phyloP scores from a whole-genome alignment of 768 basidiomycete species.

The Phylloporus arenicola region DNA sequence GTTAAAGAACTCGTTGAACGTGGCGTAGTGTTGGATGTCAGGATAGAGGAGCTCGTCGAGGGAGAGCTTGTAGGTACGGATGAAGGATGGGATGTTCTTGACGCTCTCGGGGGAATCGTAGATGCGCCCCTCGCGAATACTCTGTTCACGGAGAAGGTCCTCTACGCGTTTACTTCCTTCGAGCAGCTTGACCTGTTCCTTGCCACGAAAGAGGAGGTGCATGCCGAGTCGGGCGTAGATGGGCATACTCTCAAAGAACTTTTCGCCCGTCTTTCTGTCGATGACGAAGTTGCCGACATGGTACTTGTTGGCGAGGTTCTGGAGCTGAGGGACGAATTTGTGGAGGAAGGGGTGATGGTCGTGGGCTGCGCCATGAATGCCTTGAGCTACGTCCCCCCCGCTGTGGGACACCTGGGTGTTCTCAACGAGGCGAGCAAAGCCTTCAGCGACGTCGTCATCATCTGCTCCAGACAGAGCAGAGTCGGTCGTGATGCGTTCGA shows the following conservation, averaged over 20 bases:
- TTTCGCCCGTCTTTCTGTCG: slow-evolving; percentile 42
- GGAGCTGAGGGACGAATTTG: slow-evolving; percentile 49
- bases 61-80: slow-evolving; percentile 50
- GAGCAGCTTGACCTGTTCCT: slow-evolving; percentile 44
- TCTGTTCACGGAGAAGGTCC: slow-evolving; percentile 48
- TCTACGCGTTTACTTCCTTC: slow-evolving; percentile 44
- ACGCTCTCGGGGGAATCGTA: slow-evolving; percentile 51
- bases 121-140: slow-evolving; percentile 49
- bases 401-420: slow-evolving; percentile 10
- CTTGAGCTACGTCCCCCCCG: slow-evolving; percentile 15
- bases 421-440: slow-evolving; percentile 18
- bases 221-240: slow-evolving; percentile 66
- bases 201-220: slow-evolving; percentile 69
- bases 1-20: slow-evolving; percentile 76
- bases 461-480: slow-evolving; percentile 16
- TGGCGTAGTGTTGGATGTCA: slow-evolving; percentile 54
- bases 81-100: slow-evolving; percentile 50
- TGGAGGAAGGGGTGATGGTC: slow-evolving; percentile 36
- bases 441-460: slow-evolving; percentile 18
- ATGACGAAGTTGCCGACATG: slow-evolving; percentile 59
- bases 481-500: slow-evolving; percentile 23
- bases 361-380: slow-evolving; percentile 34
- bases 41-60: slow-evolving; percentile 57
- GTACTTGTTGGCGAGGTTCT: slow-evolving; percentile 46
- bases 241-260: slow-evolving; percentile 72